Evolutionary conservation across 2,329 filamentous ascomycete species (phyloP).

Genomic region (Aspergillus sp.): DNA sequence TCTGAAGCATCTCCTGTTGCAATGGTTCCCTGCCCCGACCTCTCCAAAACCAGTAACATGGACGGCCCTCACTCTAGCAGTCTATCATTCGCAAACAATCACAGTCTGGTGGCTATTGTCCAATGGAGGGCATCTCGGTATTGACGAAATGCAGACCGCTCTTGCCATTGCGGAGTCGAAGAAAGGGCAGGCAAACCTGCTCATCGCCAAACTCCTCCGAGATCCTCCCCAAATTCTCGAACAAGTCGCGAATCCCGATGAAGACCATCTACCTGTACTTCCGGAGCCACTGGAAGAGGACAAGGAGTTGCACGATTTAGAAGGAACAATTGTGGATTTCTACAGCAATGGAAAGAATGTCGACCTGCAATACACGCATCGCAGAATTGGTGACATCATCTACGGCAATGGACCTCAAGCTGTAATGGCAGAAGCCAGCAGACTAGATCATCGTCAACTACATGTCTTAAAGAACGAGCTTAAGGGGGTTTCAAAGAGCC

Average conservation of each 20-base stretch:
- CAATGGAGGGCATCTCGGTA: slow-evolving; percentile 1
- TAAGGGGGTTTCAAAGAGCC: too few species aligned
- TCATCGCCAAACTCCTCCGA: slow-evolving; percentile 1
- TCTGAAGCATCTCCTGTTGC: slow-evolving; percentile 1
- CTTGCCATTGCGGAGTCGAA: not conserved
- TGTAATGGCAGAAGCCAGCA: not conserved
- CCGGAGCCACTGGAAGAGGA: not conserved
- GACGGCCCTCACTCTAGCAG: slow-evolving; percentile 4
- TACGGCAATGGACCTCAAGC: slow-evolving; percentile 1
- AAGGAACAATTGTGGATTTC: not conserved
- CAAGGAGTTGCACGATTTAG: not conserved
- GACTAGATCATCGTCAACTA: too few species aligned
- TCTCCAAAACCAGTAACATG: not conserved
- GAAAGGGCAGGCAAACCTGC: not conserved
- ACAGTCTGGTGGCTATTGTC: slow-evolving; percentile 6
- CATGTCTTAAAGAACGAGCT: too few species aligned
- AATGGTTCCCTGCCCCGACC: not conserved
- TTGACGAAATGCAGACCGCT: not conserved
- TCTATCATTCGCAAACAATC: slow-evolving; percentile 1
- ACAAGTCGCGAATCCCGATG: not conserved
- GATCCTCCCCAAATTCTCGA: slow-evolving; percentile 1
- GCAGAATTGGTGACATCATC: slow-evolving; percentile 1
- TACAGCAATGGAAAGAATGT: not conserved
- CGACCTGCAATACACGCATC: not conserved
- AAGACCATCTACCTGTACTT: not conserved